phyloP scores from a whole-genome alignment of 345 rosid genomes.

The Lagerstroemia speciosa region DNA sequence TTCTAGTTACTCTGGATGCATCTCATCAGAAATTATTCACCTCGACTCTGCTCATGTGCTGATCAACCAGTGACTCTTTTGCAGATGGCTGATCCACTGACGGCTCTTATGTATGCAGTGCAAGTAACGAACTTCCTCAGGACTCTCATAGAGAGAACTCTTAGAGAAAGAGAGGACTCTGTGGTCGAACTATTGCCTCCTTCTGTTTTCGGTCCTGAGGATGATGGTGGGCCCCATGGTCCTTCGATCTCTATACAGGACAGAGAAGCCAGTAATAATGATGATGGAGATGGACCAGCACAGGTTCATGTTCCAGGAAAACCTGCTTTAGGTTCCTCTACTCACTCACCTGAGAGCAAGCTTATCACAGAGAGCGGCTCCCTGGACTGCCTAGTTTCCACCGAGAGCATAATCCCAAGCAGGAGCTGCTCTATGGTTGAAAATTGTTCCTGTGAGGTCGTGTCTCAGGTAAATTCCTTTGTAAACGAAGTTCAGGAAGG shows the following conservation, averaged over 20 bases:
- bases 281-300: constrained; percentile 23
- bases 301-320: constrained; percentile 24
- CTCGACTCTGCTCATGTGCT: not conserved
- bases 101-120: constrained; percentile 93
- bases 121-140: constrained; percentile 94
- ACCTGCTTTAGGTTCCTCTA: constrained; percentile 26
- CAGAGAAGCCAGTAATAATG: constrained; percentile 16
- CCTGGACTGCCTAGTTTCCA: constrained; percentile 26
- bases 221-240: constrained; percentile 54
- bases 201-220: constrained; percentile 45
- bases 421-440: not conserved
- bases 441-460: not conserved
- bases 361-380: constrained; percentile 24
- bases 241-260: constrained; percentile 21
- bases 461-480: constrained; percentile 25
- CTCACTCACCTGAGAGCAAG: constrained; percentile 22
- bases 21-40: not conserved
- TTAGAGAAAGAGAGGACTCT: constrained; percentile 60
- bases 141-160: constrained; percentile 53
- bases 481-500: constrained; percentile 18
- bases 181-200: constrained; percentile 29
- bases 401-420: constrained; percentile 35
- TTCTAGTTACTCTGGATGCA: not conserved
- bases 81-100: constrained; percentile 96
- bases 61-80: not conserved